Evolutionary conservation across 176 grass and related monocot species (phyloP), one percentile per base, ranked within the genome.

Genomic region (Poa pratensis): DNA sequence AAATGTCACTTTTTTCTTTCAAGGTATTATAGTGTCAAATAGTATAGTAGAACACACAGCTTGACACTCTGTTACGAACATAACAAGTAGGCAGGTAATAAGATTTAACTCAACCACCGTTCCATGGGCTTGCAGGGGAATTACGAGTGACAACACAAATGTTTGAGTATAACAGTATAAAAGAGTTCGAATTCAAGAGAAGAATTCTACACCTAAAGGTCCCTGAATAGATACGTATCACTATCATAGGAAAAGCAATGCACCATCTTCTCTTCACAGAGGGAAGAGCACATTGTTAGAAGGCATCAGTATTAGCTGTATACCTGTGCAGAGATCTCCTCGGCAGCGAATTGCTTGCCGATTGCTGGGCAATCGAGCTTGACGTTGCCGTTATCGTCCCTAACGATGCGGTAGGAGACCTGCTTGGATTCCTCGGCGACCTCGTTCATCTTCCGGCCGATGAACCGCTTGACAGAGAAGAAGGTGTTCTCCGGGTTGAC

Each of bases 401-500:
- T 79, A 1, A 92, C 35, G 17, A 96, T 72, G 19, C 81, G 82
- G 82, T 96, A 92, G 17, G 90, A 93, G 20, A 96, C 88, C 86
- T 96, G 90, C 83, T 96, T 93, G 63, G 90, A 85, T 66, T 95
- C 90, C 78, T 95, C 90, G 16, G 90, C 82, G 35, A 95, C 93
- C 83, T 95, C 93, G 68, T 89, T 66, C 93, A 91, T 92, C 84
- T 93, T 96, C 18, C 91, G 83, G 34, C 94, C 94, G 61, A 96
- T 93, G 89, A 92, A 91, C 0, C 94, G 86, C 73, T 96, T 96
- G 42, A 96, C 88, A 1, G 90, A 96, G 80, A 90, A 93, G 89
- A 96, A 92, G 24, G 94, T 93, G 76, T 93, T 92, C 86, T 96
- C 94, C 50, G 91, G 91, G 78, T 96, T 96, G 43, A 93, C 91